Conservation (phyloP, 2,329 filamentous ascomycete genomes). For the Celoporthe dispersa region DNA sequence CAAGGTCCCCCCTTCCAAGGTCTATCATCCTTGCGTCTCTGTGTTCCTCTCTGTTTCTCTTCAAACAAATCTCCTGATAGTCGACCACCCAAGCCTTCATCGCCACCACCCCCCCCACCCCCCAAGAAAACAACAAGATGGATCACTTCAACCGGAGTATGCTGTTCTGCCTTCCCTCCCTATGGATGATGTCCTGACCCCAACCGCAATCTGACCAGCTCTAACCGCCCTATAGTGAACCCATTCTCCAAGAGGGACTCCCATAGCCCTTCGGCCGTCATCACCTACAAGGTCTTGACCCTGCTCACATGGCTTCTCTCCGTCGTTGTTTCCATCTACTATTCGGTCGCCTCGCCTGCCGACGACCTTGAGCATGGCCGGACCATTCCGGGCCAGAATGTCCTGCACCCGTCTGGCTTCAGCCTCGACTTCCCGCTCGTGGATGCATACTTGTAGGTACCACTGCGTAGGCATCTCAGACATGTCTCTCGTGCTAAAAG, state of each 20-base stretch:
- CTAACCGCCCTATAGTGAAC: conserved; percentile 58
- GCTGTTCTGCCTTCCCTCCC: conserved; percentile 1
- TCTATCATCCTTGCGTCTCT: conserved; percentile 12
- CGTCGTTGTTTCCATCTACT: conserved; percentile 74
- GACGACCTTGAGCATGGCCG: conserved; percentile 63
- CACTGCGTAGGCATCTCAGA: conserved; percentile 13
- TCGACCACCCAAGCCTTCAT: not conserved
- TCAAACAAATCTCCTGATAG: not conserved
- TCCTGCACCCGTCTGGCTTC: conserved; percentile 71
- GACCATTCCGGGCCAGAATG: conserved; percentile 78
- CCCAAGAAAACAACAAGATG: conserved; percentile 18
- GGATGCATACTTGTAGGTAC: conserved; percentile 74
- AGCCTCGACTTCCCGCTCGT: conserved; percentile 68
- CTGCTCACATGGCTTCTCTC: conserved; percentile 76
- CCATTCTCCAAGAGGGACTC: conserved; percentile 75
- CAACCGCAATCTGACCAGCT: not conserved
- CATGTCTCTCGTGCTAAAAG: not conserved
- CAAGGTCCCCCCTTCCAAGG: conserved; percentile 15
- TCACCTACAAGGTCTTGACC: conserved; percentile 77
- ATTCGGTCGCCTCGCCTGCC: conserved; percentile 66
- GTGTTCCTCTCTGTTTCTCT: not conserved
- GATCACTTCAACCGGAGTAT: conserved; percentile 29
- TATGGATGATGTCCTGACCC: not conserved
- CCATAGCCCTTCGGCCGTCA: conserved; percentile 64
- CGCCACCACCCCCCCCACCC: not conserved